Conservation (phyloP, 1,284 basidiomycete species). For the Puccinia triticina region DNA sequence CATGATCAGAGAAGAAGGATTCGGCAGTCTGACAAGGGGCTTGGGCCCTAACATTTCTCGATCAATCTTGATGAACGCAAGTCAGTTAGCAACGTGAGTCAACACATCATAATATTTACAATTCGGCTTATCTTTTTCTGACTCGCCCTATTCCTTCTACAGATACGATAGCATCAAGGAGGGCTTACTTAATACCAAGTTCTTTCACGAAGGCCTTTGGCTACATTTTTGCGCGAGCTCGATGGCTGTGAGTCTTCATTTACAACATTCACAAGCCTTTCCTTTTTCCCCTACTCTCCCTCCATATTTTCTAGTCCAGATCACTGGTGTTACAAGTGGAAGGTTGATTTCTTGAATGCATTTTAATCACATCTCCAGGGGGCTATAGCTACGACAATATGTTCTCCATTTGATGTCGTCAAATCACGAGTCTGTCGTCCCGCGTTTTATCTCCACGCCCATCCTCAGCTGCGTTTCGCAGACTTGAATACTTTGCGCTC, state of each 20-base stretch:
- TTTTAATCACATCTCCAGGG: conserved; percentile 1
- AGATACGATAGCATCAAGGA: conserved; percentile 90
- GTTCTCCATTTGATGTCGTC: conserved; percentile 86
- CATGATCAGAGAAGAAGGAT: conserved; percentile 83
- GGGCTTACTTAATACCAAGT: conserved; percentile 70
- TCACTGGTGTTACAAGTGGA: not conserved
- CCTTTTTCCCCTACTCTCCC: not conserved
- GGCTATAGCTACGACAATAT: conserved; percentile 65
- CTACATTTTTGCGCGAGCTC: conserved; percentile 83
- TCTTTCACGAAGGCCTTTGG: conserved; percentile 77
- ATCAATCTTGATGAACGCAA: conserved; percentile 85
- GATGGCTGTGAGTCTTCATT: conserved; percentile 69
- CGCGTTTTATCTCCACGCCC: not conserved
- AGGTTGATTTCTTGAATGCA: conserved; percentile 3
- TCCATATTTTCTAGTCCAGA: conserved; percentile 8
- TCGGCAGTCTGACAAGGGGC: conserved; percentile 74
- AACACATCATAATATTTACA: not conserved
- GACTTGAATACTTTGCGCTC: conserved; percentile 71
- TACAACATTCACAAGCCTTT: not conserved
- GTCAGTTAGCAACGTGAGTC: conserved; percentile 80
- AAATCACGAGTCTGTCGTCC: conserved; percentile 66
- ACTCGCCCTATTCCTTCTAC: not conserved
- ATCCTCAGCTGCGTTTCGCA: conserved; percentile 66
- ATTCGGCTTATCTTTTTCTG: not conserved
- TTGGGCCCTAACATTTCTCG: conserved; percentile 82